phyloP scores from a whole-genome alignment of 306 rosid genomes.

The Gillenia trifoliata region DNA sequence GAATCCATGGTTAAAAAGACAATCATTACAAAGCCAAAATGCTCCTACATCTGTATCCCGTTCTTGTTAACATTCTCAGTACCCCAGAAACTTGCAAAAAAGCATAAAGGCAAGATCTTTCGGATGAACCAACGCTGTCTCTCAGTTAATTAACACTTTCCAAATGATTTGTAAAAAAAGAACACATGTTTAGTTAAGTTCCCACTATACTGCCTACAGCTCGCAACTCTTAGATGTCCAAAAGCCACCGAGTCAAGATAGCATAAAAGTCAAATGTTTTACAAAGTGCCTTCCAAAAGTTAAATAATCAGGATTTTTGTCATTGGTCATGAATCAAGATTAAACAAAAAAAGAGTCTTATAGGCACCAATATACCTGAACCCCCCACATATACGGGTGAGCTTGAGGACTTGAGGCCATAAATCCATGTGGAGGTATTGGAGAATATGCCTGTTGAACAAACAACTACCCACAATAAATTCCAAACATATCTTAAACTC shows the following conservation, averaged over 20 bases:
- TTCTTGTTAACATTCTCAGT: neutral
- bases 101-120: neutral
- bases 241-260: neutral
- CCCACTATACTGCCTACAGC: neutral
- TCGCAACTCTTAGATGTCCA: neutral
- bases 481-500: slow-evolving; percentile 25
- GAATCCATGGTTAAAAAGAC: neutral
- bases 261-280: neutral
- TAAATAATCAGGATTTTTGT: neutral
- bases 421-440: slow-evolving; percentile 89
- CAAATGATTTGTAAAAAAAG: neutral
- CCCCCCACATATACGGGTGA: slow-evolving; percentile 99
- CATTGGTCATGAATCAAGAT: neutral
- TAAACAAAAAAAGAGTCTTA: neutral
- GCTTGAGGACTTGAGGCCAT: slow-evolving; percentile 94
- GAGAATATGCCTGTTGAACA: slow-evolving; percentile 75
- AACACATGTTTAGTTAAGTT: neutral
- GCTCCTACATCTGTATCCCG: neutral
- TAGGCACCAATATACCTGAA: slow-evolving; percentile 51
- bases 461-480: slow-evolving; percentile 18
- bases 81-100: neutral
- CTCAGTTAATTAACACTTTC: neutral
- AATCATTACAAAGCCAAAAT: neutral
- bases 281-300: neutral
- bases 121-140: neutral